Evolutionary conservation across 306 rosid genomes (phyloP), one percentile per base, ranked within the genome.

Genomic region (Lupinus albus): DNA sequence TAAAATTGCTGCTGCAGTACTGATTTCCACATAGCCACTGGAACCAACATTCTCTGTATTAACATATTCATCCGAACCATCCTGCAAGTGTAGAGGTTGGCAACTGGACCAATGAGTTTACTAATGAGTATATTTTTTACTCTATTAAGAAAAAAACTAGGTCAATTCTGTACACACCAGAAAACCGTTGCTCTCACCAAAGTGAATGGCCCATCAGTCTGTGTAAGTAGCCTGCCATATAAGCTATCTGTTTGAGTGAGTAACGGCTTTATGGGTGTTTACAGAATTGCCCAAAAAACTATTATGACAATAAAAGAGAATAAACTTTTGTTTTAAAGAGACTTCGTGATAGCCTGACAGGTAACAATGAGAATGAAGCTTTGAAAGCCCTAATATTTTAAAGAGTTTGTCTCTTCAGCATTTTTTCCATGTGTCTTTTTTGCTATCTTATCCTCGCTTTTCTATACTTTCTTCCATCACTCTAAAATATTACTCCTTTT

Each of bases 11-110:
- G 96, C 90, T 16, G 78, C 67, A 63, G 96, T 85, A 83, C 77
- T 93, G 78, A 93, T 88, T 68, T 93, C 96, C 64, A 93, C 83
- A 69, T 74, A 86, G 46, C 94, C 87, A 80, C 79, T 76, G 36
- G 92, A 81, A 74, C 91, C 92, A 71, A 68, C 71, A 68, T 68
- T 81, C 76, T 88, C 96, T 66, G 69, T 32, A 63, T 49, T 75
- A 70, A 50, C 54, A 72, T 84, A 73, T 28, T 81, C 96, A 33
- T 90, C 96, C 50, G 99, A 76, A 70, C 84, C 96, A 85, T 93
- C 99, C 99, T 93, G 83, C 60, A 51, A 41, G 49, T 36, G 55
- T 33, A 67, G 61, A 70, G 74, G 33, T 61, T 16, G 72, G 58
- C 25, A 58, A 30, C 67, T 6, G 12, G 41, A 62, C 53, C 18